Conservation (phyloP, 495 filamentous ascomycete species). For the Acidomyces sp. region DNA sequence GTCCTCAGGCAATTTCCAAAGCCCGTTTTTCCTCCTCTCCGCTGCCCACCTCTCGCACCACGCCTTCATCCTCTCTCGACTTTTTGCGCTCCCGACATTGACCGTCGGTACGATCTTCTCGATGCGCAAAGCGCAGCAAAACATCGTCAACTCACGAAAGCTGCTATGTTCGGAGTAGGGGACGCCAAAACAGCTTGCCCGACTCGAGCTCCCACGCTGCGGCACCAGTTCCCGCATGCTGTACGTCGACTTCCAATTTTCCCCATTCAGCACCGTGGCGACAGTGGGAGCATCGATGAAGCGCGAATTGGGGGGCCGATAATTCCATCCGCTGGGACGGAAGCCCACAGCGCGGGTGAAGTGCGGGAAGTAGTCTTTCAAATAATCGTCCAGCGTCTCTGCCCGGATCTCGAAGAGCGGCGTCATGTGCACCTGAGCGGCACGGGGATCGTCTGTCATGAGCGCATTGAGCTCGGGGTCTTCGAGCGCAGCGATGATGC, state of each 20-base stretch:
- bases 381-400: constrained; percentile 78
- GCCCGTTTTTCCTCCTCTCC: constrained; percentile 71
- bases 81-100: constrained; percentile 64
- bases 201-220: constrained; percentile 62
- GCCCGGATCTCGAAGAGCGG: constrained; percentile 80
- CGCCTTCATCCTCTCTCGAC: constrained; percentile 68
- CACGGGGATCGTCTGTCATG: constrained; percentile 64
- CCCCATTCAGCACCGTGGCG: constrained; percentile 54
- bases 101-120: constrained; percentile 87
- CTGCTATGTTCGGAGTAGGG: constrained; percentile 92
- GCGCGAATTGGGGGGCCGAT: constrained; percentile 53
- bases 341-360: constrained; percentile 87
- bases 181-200: constrained; percentile 74
- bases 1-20: constrained; percentile 41
- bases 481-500: constrained; percentile 71
- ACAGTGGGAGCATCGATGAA: constrained; percentile 52
- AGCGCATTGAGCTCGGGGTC: constrained; percentile 65
- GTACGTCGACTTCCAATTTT: constrained; percentile 61
- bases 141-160: constrained; percentile 87
- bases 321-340: constrained; percentile 84
- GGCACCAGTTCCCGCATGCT: constrained; percentile 51
- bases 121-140: constrained; percentile 74
- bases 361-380: constrained; percentile 57
- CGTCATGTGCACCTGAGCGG: constrained; percentile 96
- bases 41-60: constrained; percentile 81